phyloP scores from a whole-genome alignment of 345 rosid genomes.

The Arabidopsis suecica region DNA sequence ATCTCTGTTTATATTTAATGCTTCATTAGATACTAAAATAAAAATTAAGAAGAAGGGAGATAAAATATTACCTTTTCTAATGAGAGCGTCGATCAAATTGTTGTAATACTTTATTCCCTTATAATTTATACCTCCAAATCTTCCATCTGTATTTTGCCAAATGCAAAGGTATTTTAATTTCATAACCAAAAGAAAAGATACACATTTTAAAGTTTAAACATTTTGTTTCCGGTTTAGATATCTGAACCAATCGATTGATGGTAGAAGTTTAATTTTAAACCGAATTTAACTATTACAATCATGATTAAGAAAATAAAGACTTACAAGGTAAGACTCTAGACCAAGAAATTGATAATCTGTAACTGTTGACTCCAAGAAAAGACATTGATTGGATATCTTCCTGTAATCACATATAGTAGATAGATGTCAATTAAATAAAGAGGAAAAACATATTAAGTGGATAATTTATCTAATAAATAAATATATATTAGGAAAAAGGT shows the following conservation, averaged over 20 bases:
- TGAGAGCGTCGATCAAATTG: conserved; percentile 62
- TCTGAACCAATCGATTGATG: background rate
- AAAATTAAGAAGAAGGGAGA: background rate
- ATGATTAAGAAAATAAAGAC: conserved; percentile 28
- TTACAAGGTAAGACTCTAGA: conserved; percentile 80
- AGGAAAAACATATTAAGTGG: background rate
- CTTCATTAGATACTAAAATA: background rate
- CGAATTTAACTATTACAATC: background rate
- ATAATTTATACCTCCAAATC: conserved; percentile 62
- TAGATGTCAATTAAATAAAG: background rate
- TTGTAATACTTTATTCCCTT: conserved; percentile 68
- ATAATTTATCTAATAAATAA: background rate
- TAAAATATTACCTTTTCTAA: conserved; percentile 48
- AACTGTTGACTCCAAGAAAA: conserved; percentile 65
- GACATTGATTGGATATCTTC: conserved; percentile 70
- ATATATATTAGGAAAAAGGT: background rate
- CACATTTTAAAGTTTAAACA: too few species aligned
- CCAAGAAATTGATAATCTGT: conserved; percentile 85
- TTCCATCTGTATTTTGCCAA: conserved; percentile 56
- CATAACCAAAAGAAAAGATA: background rate
- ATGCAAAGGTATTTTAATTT: background rate
- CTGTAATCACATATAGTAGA: conserved; percentile 41
- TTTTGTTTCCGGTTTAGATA: background rate
- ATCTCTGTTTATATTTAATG: background rate
- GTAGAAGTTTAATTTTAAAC: background rate